These are phyloP conservation scores for Cordyceps fumosorosea DNA, from an alignment of 2,329 filamentous ascomycete species.

Conservation along the genomic window DNA sequence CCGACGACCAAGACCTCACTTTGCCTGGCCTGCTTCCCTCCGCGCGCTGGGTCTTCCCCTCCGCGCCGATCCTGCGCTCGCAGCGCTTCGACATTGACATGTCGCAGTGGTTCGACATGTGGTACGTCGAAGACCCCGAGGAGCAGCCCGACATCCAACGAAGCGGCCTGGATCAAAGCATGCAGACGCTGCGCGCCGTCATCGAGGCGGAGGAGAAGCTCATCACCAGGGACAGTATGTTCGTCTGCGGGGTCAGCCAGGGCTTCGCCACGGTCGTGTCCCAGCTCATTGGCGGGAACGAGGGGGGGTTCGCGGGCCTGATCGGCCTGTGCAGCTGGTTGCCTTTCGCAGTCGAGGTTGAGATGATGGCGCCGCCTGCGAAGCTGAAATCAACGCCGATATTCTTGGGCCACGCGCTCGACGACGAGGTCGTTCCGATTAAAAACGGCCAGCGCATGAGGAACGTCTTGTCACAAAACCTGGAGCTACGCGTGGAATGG, in stretches of 20 bases:
- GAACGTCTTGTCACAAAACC: neutral
- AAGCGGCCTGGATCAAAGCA: neutral
- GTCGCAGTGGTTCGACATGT: conserved; percentile 10
- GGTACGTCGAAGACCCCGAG: neutral
- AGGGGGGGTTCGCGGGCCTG: neutral
- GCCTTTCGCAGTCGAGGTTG: neutral
- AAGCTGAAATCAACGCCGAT: neutral
- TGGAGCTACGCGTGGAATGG: neutral
- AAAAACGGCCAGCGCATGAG: neutral
- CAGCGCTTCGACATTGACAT: neutral
- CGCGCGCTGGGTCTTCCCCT: conserved; percentile 2
- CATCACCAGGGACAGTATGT: neutral
- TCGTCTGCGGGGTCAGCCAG: conserved; percentile 7
- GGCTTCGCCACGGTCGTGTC: neutral
- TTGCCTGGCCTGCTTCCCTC: neutral
- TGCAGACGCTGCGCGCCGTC: neutral
- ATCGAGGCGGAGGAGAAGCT: neutral
- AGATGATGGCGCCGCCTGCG: neutral
- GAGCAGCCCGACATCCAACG: neutral
- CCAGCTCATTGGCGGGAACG: neutral
- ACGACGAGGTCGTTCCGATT: neutral
- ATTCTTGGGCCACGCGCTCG: neutral
- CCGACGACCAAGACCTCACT: neutral
- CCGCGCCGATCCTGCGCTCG: neutral
- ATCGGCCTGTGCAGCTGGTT: conserved; percentile 5